Base-by-base conservation (phyloP, 257 asterid genomes). In the Ilex asprella region DNA sequence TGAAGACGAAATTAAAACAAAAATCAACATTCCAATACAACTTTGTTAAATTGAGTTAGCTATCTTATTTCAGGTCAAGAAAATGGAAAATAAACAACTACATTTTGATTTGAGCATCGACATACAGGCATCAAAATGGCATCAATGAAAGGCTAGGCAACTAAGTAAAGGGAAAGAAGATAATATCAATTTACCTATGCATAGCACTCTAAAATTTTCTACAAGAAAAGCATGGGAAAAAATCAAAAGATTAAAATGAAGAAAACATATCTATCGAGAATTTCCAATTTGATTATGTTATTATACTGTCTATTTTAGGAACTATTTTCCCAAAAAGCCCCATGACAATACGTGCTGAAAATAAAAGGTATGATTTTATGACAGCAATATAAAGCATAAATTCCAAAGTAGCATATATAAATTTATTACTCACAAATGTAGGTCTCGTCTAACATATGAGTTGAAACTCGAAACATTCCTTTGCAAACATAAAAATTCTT, bases 291-390 rank as follows among this genome's bases (percentile, higher is more conserved):
- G 27, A 67, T 9, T 61, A 62, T 43, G 52, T 46, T 52, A 68
- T 32, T 74, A 60, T 77, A 92, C 97, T 97, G 80, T 80, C 86
- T 63, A 96, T 92, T 81, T 92, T 92, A 0, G 99, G 97, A 64
- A 92, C 99, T 56, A 96, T 77, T 56, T 89, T 85, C 29, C 97
- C 99, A 66, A 85, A 92, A 67, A 92, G 97, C 63, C 99, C 99
- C 78, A 89, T 86, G 31, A 87, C 82, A 61, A 92, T 64, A 69
- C 95, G 95, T 35, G 97, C 97, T 91, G 84, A 63, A 81, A 61
- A 55, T 21, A 70, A 57, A 66, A 10, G 39, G 43, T 52, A 58
- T 15, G 31, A 16, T 16, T 59, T 14, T 30, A 32, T 54, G 51
- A 16, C 16, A 51, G 10, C 39, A 65, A 32, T 35, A 35, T 7